These are phyloP conservation scores for Boechera stricta DNA, from an alignment of 345 rosid species.

Conservation along the genomic window DNA sequence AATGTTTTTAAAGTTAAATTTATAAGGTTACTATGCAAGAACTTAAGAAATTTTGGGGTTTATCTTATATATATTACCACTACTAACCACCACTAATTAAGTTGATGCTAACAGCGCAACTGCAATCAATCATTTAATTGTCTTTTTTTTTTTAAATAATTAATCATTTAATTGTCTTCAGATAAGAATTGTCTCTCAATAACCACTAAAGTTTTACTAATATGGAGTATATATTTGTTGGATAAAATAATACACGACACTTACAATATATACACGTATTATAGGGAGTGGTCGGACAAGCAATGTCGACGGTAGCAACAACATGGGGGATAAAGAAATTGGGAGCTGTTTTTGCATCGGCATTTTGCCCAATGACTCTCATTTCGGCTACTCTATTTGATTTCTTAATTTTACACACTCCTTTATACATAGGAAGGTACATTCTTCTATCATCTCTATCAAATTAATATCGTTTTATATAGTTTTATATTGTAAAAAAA, in stretches of 20 bases:
- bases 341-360: slow-evolving; percentile 76
- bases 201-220: not conserved
- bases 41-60: no score
- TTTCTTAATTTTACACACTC: slow-evolving; percentile 64
- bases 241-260: not conserved
- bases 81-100: not conserved
- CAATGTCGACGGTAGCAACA: slow-evolving; percentile 73
- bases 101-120: not conserved
- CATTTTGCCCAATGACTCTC: slow-evolving; percentile 66
- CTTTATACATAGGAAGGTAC: slow-evolving; percentile 72
- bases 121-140: not conserved
- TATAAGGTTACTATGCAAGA: not conserved
- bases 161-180: not conserved
- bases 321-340: slow-evolving; percentile 75
- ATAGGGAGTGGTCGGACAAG: slow-evolving; percentile 84
- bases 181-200: not conserved
- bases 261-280: not conserved
- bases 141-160: no score
- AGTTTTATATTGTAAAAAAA: not conserved
- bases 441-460: not conserved
- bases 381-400: slow-evolving; percentile 68
- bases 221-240: not conserved
- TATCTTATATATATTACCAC: not conserved
- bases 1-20: not conserved
- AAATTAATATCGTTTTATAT: not conserved